Conservation (phyloP, 2,329 filamentous ascomycete genomes). For the Colletotrichum viniferum region DNA sequence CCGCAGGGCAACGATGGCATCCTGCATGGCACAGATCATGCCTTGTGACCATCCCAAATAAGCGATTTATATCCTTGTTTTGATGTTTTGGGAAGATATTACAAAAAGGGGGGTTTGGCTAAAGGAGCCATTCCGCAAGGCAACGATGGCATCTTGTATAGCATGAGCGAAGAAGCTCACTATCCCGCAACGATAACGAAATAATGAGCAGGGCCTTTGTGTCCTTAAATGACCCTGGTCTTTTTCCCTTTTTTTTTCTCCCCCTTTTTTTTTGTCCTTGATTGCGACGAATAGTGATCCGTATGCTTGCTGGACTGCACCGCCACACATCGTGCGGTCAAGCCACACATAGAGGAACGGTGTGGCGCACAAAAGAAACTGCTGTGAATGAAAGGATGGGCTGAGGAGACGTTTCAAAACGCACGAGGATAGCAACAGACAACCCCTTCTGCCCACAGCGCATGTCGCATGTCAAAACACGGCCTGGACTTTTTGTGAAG, state of each 20-base stretch:
- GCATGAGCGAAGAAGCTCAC: not conserved
- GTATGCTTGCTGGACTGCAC: not conserved
- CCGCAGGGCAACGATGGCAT: conserved; percentile 24
- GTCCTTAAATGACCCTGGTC: not conserved
- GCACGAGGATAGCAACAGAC: not conserved
- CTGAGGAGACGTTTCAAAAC: conserved; percentile 22
- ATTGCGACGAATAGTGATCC: not conserved
- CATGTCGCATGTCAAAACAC: conserved; percentile 6
- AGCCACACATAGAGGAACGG: not conserved
- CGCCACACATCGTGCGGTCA: not conserved
- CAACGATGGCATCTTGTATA: conserved; percentile 25
- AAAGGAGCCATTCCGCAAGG: conserved; percentile 19
- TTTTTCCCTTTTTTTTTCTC: not conserved
- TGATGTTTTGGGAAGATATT: not conserved
- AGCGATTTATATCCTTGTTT: not conserved
- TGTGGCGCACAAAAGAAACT: not conserved
- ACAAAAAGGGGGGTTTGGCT: conserved; percentile 6
- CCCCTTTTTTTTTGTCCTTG: not conserved
- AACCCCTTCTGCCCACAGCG: conserved; percentile 7
- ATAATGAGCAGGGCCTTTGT: not conserved
- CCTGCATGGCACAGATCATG: conserved; percentile 9
- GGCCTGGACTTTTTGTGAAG: not conserved
- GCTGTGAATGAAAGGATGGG: conserved; percentile 11
- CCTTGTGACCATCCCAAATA: conserved; percentile 8
- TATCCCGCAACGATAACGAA: conserved; percentile 7